A percentile compares a stretch with the other conserved stretches of the same genome.
phyloP scores from a whole-genome alignment of 2,329 filamentous ascomycete genomes.

The Monilinia fructigena region DNA sequence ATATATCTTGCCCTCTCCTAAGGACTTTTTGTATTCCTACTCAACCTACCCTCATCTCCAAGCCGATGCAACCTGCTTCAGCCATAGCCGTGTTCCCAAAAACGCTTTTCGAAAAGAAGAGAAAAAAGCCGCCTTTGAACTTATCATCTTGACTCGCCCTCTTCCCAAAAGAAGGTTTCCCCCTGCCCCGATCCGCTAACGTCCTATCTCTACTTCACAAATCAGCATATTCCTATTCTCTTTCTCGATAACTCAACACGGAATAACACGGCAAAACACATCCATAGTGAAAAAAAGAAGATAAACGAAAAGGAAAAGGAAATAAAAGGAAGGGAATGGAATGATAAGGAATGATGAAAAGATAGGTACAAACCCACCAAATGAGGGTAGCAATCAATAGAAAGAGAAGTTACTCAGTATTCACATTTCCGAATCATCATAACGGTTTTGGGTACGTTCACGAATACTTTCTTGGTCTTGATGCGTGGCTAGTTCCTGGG shows the following conservation, averaged over 20 bases:
- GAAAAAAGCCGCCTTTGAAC: neutral
- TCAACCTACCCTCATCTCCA: neutral
- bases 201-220: neutral
- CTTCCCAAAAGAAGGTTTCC: slow-evolving; percentile 14
- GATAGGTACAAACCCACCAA: neutral
- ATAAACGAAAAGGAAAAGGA: neutral
- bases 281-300: neutral
- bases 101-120: neutral
- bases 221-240: slow-evolving; percentile 2
- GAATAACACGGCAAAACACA: neutral
- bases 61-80: neutral
- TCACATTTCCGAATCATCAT: slow-evolving; percentile 19
- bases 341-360: neutral
- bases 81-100: neutral
- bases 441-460: slow-evolving; percentile 1
- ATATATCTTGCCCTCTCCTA: neutral
- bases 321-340: neutral
- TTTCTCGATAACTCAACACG: neutral
- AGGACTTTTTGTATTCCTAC: neutral
- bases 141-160: neutral
- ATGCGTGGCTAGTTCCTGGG: slow-evolving; percentile 8
- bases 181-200: neutral
- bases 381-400: neutral
- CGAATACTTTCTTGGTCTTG: neutral
- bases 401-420: slow-evolving; percentile 15